phyloP scores from a whole-genome alignment of 2,329 filamentous ascomycete species.

The Aspergillaceae sp. region DNA sequence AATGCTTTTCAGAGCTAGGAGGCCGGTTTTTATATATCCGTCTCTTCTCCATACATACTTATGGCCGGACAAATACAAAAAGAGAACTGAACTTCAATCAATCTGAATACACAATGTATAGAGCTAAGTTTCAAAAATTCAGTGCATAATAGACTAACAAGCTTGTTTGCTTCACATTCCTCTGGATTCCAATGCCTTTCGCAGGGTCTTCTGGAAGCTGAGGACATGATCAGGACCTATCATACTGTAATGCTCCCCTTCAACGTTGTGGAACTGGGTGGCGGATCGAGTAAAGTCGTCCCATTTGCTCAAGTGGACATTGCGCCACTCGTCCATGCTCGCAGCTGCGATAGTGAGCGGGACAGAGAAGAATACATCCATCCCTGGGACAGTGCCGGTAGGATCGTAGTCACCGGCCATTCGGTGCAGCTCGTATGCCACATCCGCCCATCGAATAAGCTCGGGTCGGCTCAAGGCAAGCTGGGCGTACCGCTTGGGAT shows the following conservation, averaged over 20 bases:
- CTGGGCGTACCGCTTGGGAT: conserved; percentile 6
- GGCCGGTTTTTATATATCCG: too few relatives aligned
- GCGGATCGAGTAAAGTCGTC: conserved; percentile 21
- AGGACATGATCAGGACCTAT: conserved; percentile 29
- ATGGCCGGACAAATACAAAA: too few relatives aligned
- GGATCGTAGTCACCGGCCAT: conserved; percentile 40
- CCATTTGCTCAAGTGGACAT: conserved; percentile 26
- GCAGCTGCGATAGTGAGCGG: conserved; percentile 23
- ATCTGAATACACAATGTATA: too few relatives aligned
- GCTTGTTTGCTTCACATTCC: background rate
- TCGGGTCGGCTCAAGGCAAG: conserved; percentile 13
- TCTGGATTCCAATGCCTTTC: background rate
- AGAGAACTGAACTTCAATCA: too few relatives aligned
- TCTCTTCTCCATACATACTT: too few relatives aligned
- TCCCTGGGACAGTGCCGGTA: conserved; percentile 22
- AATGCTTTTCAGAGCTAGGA: too few relatives aligned
- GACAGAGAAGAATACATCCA: conserved; percentile 38
- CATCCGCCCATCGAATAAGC: conserved; percentile 22
- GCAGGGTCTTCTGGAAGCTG: conserved; percentile 21
- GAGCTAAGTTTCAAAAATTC: too few relatives aligned
- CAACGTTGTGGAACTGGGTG: conserved; percentile 27
- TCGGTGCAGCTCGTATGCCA: conserved; percentile 30
- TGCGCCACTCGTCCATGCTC: conserved; percentile 1
- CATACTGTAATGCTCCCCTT: conserved; percentile 36
- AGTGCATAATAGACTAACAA: too few relatives aligned